Evolutionary conservation across 192 early-diverging fungal species (phyloP), one percentile per base, ranked within the genome.

Genomic region (Linnemannia zychae): DNA sequence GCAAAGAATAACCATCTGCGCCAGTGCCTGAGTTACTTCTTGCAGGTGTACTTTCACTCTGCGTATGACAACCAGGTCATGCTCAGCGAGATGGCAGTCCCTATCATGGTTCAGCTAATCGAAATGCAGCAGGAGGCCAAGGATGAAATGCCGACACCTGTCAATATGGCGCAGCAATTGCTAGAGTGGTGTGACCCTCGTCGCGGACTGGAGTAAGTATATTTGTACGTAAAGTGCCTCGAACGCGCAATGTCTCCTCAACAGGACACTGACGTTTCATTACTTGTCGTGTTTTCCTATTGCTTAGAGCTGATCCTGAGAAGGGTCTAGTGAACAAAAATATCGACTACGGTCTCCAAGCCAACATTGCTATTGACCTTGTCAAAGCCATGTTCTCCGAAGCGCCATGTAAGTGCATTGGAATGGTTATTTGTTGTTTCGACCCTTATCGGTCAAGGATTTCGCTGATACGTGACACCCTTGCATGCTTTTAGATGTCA

Each of bases 21-120:
- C 1, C 96, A 97, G 80, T 98, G 96, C 76, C 90, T 98, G n/a
- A 92, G 90, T 31, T 98, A 97, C 81, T 98, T 98, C 72, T 92
- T 98, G 72, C 96, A 95, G 12, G 94, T 94, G 17, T 97, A 91
- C 79, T 93, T 95, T 80, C 92, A 95, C 75, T 96, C 97, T 37
- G 90, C 93, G 11, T 76, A 88, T 53, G 92, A 93, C 0, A 95
- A 95, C 87, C 97, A 97, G 84, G 82, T 72, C 16, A 72, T 91
- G 53, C 79, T 98, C 77, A 89, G 89, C 74, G 77, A 91, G 76
- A 93, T 97, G 60, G 67, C 79, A 50, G 68, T 72, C n/a, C 72
- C 77, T 16, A 78, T 76, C 37, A 46, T 86, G n/a, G 16, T 71
- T 37, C 48, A 73, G 11, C 69, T 81, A 12, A 72, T 83, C 31